Base-by-base conservation (phyloP, 768 basidiomycete species). In the Trametes elegans region DNA sequence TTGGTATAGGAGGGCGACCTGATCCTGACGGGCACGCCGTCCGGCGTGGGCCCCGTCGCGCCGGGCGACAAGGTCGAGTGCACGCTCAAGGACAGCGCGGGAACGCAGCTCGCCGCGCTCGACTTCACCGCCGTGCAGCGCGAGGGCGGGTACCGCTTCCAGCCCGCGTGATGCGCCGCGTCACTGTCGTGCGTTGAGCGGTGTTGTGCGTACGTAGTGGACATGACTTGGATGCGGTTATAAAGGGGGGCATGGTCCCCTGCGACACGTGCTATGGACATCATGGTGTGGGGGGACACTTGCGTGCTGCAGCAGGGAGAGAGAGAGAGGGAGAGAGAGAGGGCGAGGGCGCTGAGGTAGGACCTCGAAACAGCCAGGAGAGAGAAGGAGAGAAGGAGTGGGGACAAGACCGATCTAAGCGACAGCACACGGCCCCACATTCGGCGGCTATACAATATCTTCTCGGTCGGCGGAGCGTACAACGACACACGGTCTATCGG, bases 11-110 rank as follows among this genome's bases (percentile, higher is more conserved):
- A 94, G 70, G 92, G 92, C 11, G 94, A 97, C 61, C 73, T 96
- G n/a, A 74, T 97, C 55, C 75, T 97, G 29, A 96, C 93, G 0
- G 92, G 93, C 5, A 98, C 96, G 1, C 96, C 96, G 1, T 80
- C 87, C 0, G 96, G 96, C 16, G 93, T 98, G 3, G 93, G 94
- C 18, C 83, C 85, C 1, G 66, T 98, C 51, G 56, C 66, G 0
- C 79, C 86, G 2, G 92, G 91, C 0, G 94, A 98, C 73, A 78
- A 75, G 26, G 79, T 98, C 56, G 81, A 85, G 57, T 97, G 93
- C 53, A 73, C 78, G 3, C 70, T 98, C 42, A 73, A 79, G 5
- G 83, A 86, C 57, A 65, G 75, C 4, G 66, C 68, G 0, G 80
- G 83, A 24, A 76, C 83, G 51, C 72, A 81, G 44, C 70, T 98